Evolutionary conservation across 345 rosid species (phyloP).

Genomic region (Murraya koenigii): DNA sequence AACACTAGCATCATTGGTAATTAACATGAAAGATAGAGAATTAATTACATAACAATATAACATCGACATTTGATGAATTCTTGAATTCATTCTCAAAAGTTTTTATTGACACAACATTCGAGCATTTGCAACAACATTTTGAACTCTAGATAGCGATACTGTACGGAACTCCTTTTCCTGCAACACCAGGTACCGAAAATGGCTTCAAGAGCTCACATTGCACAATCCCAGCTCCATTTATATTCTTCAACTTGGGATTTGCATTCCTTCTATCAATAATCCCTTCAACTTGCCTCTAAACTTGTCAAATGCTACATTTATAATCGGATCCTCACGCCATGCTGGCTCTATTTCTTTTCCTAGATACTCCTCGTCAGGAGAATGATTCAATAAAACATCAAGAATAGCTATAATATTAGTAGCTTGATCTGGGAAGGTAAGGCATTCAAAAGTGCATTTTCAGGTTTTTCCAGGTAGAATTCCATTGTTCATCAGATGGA

Average conservation of each 20-base stretch:
- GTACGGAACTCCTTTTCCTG: slow-evolving; percentile 47
- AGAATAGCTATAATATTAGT: slow-evolving; percentile 37
- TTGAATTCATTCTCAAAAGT: no score
- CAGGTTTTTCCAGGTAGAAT: slow-evolving; percentile 39
- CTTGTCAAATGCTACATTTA: slow-evolving; percentile 37
- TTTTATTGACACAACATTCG: no score
- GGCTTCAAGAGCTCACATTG: slow-evolving; percentile 50
- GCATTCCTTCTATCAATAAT: slow-evolving; percentile 38
- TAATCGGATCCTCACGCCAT: slow-evolving; percentile 28
- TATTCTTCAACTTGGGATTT: slow-evolving; percentile 24
- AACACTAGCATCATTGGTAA: no score
- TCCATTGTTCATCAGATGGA: slow-evolving; percentile 28
- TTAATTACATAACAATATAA: no score
- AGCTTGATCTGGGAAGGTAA: slow-evolving; percentile 56
- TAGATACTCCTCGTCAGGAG: slow-evolving; percentile 53
- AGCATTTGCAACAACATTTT: neutral
- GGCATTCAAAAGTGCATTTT: slow-evolving; percentile 27
- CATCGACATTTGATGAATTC: no score
- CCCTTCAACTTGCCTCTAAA: slow-evolving; percentile 31
- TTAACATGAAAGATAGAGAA: no score
- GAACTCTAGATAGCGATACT: slow-evolving; percentile 12
- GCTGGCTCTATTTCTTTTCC: slow-evolving; percentile 33
- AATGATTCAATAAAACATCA: slow-evolving; percentile 40
- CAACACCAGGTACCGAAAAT: slow-evolving; percentile 34
- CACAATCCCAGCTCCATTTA: slow-evolving; percentile 44